Percentiles rank a stretch among this genome's conserved stretches.
phyloP scores from a whole-genome alignment of 1,139 yeast species.

The Candida glucosophila region DNA sequence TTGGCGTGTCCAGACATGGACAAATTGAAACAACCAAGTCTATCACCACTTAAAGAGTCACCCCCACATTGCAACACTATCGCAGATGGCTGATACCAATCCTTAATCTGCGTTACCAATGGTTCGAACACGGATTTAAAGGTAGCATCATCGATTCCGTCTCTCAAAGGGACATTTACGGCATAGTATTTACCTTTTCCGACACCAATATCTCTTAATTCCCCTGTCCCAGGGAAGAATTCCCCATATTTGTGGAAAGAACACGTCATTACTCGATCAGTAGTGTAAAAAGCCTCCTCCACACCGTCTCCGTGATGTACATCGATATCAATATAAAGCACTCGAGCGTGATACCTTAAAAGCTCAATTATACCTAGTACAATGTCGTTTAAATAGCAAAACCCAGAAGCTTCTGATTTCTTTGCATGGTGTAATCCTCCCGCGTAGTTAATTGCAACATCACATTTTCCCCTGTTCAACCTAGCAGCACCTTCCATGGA shows the following conservation, averaged over 20 bases:
- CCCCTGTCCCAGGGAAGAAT: constrained; percentile 95
- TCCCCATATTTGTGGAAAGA: constrained; percentile 97
- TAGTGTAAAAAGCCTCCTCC: constrained; percentile 93
- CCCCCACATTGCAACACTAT: constrained; percentile 92
- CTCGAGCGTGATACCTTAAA: constrained; percentile 86
- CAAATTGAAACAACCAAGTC: constrained; percentile 86
- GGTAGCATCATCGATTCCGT: constrained; percentile 87
- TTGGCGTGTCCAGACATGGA: constrained; percentile 93
- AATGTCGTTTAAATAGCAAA: constrained; percentile 65
- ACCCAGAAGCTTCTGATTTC: constrained; percentile 91
- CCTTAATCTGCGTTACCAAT: constrained; percentile 69
- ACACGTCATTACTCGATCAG: constrained; percentile 96
- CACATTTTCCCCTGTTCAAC: constrained; percentile 86
- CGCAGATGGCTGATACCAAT: constrained; percentile 91
- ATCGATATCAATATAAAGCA: constrained; percentile 91
- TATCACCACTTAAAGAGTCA: constrained; percentile 85
- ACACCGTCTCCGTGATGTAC: constrained; percentile 99
- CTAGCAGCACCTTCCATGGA: constrained; percentile 97
- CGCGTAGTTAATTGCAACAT: constrained; percentile 93
- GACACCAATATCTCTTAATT: constrained; percentile 78
- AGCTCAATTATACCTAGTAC: constrained; percentile 87
- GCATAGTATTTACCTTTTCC: constrained; percentile 85
- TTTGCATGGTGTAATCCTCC: constrained; percentile 98
- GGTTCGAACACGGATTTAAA: constrained; percentile 87
- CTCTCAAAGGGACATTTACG: constrained; percentile 82